Conservation (phyloP, 129 eudicot genomes). For the Logfia minima region DNA sequence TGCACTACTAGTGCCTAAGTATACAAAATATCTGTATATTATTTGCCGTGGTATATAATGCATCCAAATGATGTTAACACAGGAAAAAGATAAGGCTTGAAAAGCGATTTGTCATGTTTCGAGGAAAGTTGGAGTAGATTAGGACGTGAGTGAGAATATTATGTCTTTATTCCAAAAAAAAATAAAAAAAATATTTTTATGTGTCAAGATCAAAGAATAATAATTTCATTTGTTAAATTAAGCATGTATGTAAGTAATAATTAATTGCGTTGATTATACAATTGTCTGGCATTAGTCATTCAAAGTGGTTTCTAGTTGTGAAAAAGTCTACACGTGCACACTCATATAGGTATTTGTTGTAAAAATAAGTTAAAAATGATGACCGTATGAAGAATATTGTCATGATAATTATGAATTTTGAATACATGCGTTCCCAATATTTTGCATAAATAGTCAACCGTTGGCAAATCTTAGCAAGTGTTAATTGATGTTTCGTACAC, state of each 20-base stretch:
- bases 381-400: neutral
- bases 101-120: conserved; percentile 24
- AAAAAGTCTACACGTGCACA: conserved; percentile 24
- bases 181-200: neutral
- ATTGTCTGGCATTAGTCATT: conserved; percentile 7
- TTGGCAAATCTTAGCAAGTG: no score
- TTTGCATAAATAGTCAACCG: no score
- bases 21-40: neutral
- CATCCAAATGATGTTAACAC: conserved; percentile 12
- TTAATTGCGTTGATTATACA: conserved; percentile 15
- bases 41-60: conserved; percentile 7
- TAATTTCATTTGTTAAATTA: neutral
- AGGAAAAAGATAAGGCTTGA: conserved; percentile 11
- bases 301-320: neutral
- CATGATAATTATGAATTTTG: no score
- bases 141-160: conserved; percentile 18
- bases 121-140: conserved; percentile 5
- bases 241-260: neutral
- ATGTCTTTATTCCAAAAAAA: neutral
- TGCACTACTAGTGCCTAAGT: neutral
- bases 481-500: no score
- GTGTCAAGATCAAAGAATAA: conserved; percentile 14
- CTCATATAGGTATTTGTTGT: neutral
- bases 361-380: neutral
- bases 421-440: no score